A percentile compares a stretch with the other conserved stretches of the same genome.
These are phyloP conservation scores for Ampelomyces quisqualis DNA, from an alignment of 2,329 filamentous ascomycete species.

Conservation along the genomic window DNA sequence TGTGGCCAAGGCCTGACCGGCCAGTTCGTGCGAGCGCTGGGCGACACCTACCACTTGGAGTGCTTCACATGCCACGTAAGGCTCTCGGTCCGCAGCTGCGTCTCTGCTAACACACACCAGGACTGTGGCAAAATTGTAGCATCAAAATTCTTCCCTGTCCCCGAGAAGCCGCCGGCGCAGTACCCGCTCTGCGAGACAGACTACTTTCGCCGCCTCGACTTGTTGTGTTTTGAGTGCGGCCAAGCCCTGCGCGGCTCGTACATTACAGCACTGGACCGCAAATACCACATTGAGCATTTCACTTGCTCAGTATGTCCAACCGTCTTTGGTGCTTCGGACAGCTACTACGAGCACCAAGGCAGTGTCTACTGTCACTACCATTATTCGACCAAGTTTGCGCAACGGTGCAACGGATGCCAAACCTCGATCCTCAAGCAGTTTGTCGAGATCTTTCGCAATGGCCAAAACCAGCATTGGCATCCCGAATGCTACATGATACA, in stretches of 20 bases:
- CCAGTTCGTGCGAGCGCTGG: conserved; percentile 91
- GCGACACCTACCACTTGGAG: conserved; percentile 93
- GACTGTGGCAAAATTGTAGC: conserved; percentile 97
- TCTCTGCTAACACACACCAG: conserved; percentile 51
- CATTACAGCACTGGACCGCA: conserved; percentile 94
- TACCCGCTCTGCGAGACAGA: conserved; percentile 96
- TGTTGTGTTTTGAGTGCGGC: conserved; percentile 89
- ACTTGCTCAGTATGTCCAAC: conserved; percentile 96
- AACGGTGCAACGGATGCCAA: conserved; percentile 93
- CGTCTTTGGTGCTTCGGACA: conserved; percentile 97
- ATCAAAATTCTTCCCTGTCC: conserved; percentile 97
- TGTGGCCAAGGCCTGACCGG: conserved; percentile 85
- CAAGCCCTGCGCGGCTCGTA: conserved; percentile 93
- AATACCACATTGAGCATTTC: conserved; percentile 97
- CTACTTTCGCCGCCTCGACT: conserved; percentile 88
- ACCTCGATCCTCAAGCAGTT: conserved; percentile 98
- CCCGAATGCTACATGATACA: conserved; percentile 99
- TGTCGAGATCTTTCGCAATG: conserved; percentile 97
- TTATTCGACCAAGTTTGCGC: conserved; percentile 96
- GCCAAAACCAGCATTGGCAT: conserved; percentile 98
- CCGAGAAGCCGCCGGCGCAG: conserved; percentile 83
- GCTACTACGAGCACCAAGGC: conserved; percentile 97
- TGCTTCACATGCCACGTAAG: conserved; percentile 94
- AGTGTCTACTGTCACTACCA: conserved; percentile 98
- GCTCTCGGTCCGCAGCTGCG: neutral